These are phyloP conservation scores for Fereydounia khargensis DNA, from an alignment of 1,284 basidiomycete species.

Conservation along the genomic window DNA sequence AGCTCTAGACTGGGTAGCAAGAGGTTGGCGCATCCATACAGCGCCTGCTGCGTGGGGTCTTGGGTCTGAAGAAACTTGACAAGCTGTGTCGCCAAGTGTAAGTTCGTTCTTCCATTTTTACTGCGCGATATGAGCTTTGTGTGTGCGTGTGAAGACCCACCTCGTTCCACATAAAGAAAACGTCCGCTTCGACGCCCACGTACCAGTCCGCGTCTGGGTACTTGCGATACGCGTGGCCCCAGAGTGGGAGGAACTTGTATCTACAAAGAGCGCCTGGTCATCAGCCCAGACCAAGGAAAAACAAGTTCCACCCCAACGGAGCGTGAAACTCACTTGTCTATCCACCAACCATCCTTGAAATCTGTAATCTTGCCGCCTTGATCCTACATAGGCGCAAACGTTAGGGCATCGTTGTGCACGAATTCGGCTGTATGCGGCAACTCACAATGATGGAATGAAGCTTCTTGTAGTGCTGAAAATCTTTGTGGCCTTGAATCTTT, in stretches of 20 bases:
- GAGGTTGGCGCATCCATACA: neutral
- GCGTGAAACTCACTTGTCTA: neutral
- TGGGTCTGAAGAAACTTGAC: neutral
- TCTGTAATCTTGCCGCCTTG: neutral
- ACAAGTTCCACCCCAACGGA: neutral
- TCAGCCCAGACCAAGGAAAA: neutral
- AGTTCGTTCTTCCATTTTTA: too few species aligned
- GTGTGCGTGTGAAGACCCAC: too few species aligned
- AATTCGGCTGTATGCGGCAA: neutral
- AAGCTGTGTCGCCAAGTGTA: neutral
- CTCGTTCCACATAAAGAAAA: neutral
- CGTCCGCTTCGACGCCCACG: neutral
- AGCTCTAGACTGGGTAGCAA: neutral
- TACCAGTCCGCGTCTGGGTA: neutral
- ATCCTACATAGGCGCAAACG: neutral
- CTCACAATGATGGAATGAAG: neutral
- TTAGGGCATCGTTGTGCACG: neutral
- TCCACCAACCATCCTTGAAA: neutral
- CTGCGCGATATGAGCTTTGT: too few species aligned
- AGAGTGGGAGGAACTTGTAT: constrained; percentile 1
- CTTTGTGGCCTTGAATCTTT: neutral
- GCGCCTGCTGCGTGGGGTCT: neutral
- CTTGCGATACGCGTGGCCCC: neutral
- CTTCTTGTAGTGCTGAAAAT: neutral
- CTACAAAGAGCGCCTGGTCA: neutral